These are phyloP conservation scores for Erodium trifolium DNA, from an alignment of 441 rosid species.

Conservation along the genomic window DNA sequence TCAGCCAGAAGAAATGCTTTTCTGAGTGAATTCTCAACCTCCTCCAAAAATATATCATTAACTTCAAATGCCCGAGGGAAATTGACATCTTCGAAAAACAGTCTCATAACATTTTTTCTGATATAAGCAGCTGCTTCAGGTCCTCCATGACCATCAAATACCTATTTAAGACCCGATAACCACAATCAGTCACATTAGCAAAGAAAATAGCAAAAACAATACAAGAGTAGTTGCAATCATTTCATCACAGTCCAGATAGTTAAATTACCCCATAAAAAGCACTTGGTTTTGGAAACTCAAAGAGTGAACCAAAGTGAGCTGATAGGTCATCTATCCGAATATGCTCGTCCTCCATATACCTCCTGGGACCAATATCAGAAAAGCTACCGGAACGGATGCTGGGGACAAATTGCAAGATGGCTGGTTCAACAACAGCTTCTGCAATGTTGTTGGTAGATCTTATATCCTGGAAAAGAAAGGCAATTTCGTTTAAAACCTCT, in stretches of 20 bases:
- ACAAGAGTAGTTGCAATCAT: background rate
- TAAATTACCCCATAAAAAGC: conserved; percentile 37
- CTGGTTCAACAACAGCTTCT: background rate
- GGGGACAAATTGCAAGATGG: conserved; percentile 18
- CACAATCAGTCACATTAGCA: background rate
- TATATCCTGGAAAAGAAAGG: background rate
- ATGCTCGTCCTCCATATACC: conserved; percentile 43
- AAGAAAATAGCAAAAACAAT: background rate
- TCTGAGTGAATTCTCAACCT: conserved; percentile 33
- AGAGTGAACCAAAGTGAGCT: conserved; percentile 31
- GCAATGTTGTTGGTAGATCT: background rate
- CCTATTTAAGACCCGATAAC: conserved; percentile 18
- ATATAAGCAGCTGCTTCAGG: conserved; percentile 56
- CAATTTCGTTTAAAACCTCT: conserved; percentile 1
- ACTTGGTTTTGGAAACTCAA: conserved; percentile 40
- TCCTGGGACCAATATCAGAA: conserved; percentile 37
- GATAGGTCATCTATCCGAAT: conserved; percentile 42
- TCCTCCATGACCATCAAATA: conserved; percentile 68
- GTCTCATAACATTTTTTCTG: conserved; percentile 34
- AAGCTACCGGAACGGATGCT: conserved; percentile 48
- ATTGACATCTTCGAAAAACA: conserved; percentile 45
- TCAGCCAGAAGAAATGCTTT: conserved; percentile 46
- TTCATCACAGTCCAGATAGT: background rate
- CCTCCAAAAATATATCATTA: conserved; percentile 42
- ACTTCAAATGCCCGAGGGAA: conserved; percentile 48